Base-by-base conservation (phyloP, 1,139 yeast genomes). In the Blastobotrys ciferrii region DNA sequence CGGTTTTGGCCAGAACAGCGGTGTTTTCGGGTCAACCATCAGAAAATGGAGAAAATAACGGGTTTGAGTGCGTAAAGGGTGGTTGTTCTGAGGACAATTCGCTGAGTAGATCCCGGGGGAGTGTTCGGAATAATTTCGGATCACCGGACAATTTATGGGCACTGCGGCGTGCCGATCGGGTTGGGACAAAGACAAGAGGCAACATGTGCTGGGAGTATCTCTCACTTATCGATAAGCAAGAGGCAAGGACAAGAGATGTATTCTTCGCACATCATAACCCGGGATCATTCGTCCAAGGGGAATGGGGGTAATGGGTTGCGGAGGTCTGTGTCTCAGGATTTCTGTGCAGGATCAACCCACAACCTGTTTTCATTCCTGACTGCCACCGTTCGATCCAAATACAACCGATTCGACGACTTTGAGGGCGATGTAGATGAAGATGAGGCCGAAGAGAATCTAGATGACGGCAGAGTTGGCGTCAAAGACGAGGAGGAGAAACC, bases 401-500 rank as follows among this genome's bases (percentile, higher is more conserved):
- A 49, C 40, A 51, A 51, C 33, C 49, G 58, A 30, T 58, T 55
- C 44, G 63, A 57, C 35, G 58, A 55, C 39, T 57, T 58, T 41
- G 61, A 56, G 25, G 61, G 55, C 32, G 60, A 56, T 32, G 52
- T 48, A 2, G 62, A 60, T 32, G 61, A 58, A 28, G 61, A 54
- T 39, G 55, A 53, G 15, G 60, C 56, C 17, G 59, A 50, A 19
- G 53, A 55, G 9, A 35, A 19, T 12, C 49, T 52, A 32, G 51
- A 45, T 3, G 52, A 44, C 18, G 49, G 32, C 2, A 43, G 32
- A 32, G 53, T 47, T 7, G 57, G 49, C 18, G 53, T 50, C 25
- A 52, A 45, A 4, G 55, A 53, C 17, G 56, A 54, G 18, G 56
- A 56, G 13, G 53, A 46, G 12, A 47, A 45, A 9, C 20, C 39